Conservation (phyloP, 108 stramenopile species). For the Schizochytrium sp. region DNA sequence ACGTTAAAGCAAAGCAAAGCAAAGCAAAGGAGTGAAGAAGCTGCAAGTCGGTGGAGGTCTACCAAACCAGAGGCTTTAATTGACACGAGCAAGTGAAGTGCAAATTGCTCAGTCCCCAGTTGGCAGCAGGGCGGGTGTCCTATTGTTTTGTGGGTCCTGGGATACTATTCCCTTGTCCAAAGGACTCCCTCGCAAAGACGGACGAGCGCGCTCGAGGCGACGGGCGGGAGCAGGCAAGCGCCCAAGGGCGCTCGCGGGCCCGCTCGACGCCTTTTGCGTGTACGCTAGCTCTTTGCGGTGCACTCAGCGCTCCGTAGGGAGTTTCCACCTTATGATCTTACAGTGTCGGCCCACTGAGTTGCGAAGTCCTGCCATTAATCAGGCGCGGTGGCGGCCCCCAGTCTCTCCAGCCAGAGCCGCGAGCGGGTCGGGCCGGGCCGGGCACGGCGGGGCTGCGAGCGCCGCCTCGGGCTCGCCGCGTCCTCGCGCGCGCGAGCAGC, state of each 20-base stretch:
- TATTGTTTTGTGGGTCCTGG: no score
- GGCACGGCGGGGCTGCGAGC: background rate
- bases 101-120: no score
- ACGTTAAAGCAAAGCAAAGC: no score
- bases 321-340: background rate
- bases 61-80: no score
- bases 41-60: no score
- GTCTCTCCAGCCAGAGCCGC: background rate
- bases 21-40: no score
- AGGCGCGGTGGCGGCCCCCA: background rate
- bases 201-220: background rate
- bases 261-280: background rate
- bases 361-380: background rate
- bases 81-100: no score
- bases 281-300: background rate
- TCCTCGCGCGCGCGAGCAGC: no score
- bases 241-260: background rate
- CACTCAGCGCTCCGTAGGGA: background rate
- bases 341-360: background rate
- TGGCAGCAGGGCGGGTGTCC: no score
- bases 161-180: no score
- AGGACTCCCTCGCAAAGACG: background rate
- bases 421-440: background rate
- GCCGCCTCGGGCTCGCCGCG: background rate
- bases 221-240: background rate